Evolutionary conservation across 495 filamentous ascomycete genomes (phyloP).

Genomic region (Annulohypoxylon nitens): DNA sequence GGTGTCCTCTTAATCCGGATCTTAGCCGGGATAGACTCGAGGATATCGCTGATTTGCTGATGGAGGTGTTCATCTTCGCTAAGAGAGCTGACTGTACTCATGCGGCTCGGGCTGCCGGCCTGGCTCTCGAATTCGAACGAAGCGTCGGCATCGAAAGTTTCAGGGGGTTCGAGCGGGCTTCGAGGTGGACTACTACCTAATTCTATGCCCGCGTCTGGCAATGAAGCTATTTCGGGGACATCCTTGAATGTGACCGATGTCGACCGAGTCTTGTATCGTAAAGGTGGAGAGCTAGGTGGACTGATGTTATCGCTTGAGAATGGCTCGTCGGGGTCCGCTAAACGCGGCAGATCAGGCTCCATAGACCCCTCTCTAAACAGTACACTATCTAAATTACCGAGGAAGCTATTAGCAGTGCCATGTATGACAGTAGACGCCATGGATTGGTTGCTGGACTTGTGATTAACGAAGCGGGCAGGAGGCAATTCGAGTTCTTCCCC

Average conservation of each 20-base stretch:
- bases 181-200: constrained; percentile 40
- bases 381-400: constrained; percentile 45
- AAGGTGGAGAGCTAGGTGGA: constrained; percentile 59
- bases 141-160: constrained; percentile 50
- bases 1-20: constrained; percentile 78
- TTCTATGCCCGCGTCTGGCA: constrained; percentile 50
- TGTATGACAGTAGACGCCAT: constrained; percentile 58
- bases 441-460: constrained; percentile 54
- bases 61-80: constrained; percentile 77
- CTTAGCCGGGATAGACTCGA: constrained; percentile 81
- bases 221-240: constrained; percentile 54
- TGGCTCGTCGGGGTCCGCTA: constrained; percentile 49
- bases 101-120: constrained; percentile 51
- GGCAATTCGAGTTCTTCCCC: constrained; percentile 47
- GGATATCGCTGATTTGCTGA: constrained; percentile 85
- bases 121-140: constrained; percentile 54
- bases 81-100: constrained; percentile 46
- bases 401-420: constrained; percentile 44
- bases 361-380: constrained; percentile 48
- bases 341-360: constrained; percentile 55
- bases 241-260: constrained; percentile 61
- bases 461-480: constrained; percentile 40
- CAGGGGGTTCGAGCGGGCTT: constrained; percentile 38
- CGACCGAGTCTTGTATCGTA: constrained; percentile 56
- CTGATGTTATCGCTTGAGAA: constrained; percentile 55